phyloP scores from a whole-genome alignment of 371 early-diverging fungal genomes.

The Batkoa obscura region DNA sequence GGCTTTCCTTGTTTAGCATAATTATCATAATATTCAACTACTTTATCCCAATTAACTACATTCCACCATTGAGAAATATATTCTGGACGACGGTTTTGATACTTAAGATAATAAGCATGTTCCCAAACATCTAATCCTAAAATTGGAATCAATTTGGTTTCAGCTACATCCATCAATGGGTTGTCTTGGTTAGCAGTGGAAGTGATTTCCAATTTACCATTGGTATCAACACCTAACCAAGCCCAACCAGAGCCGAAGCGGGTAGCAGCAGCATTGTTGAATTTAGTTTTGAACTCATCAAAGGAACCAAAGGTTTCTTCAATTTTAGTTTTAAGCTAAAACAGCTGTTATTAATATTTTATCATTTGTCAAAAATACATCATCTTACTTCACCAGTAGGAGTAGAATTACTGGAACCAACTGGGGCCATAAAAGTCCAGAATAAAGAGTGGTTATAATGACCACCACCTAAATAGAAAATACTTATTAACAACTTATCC shows the following conservation, averaged over 20 bases:
- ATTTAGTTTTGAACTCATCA: conserved; percentile 16
- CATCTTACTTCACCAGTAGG: conserved; percentile 5
- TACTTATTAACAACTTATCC: neutral
- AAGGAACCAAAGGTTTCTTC: conserved; percentile 15
- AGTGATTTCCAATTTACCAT: conserved; percentile 12
- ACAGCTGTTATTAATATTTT: neutral
- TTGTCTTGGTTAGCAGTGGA: conserved; percentile 22
- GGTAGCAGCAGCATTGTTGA: conserved; percentile 12
- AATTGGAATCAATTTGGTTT: conserved; percentile 11
- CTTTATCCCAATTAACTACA: conserved; percentile 22
- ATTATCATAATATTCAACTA: conserved; percentile 10
- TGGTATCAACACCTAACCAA: conserved; percentile 12
- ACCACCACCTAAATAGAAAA: conserved; percentile 8
- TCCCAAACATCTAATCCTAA: conserved; percentile 29
- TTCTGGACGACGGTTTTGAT: conserved; percentile 14
- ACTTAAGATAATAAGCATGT: conserved; percentile 31
- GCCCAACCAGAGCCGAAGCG: conserved; percentile 30
- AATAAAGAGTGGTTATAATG: conserved; percentile 9
- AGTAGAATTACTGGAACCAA: conserved; percentile 7
- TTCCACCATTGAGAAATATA: conserved; percentile 23
- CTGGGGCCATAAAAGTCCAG: conserved; percentile 8
- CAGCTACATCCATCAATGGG: conserved; percentile 14
- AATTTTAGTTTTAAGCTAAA: conserved; percentile 6
- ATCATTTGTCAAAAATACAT: neutral
- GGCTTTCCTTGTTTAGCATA: conserved; percentile 7